A percentile compares a stretch with the other conserved stretches of the same genome.
These are phyloP conservation scores for Xylariaceae sp. DNA, from an alignment of 2,329 filamentous ascomycete species.

Conservation along the genomic window DNA sequence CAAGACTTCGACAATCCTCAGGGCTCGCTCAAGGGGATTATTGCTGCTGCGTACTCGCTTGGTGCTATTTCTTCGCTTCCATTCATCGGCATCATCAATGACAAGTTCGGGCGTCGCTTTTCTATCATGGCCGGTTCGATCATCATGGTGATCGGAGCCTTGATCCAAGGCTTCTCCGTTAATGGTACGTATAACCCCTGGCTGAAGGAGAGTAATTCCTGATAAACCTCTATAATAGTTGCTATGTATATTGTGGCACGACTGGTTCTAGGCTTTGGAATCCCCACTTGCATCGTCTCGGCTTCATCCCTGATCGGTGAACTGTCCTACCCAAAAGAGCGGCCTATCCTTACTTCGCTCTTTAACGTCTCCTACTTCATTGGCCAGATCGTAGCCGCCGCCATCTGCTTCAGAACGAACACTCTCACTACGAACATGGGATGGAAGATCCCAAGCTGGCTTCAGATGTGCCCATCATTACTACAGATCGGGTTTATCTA, in stretches of 20 bases:
- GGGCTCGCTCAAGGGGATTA: conserved; percentile 53
- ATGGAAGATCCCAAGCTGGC: conserved; percentile 50
- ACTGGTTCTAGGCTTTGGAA: conserved; percentile 62
- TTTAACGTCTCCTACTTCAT: conserved; percentile 63
- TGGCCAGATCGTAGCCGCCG: conserved; percentile 53
- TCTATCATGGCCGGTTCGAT: conserved; percentile 58
- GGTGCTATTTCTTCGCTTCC: conserved; percentile 62
- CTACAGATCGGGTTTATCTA: conserved; percentile 45
- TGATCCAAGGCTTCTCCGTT: conserved; percentile 56
- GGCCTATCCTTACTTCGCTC: conserved; percentile 59
- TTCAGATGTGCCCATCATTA: conserved; percentile 50
- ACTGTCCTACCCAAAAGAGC: conserved; percentile 62
- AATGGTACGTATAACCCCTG: conserved; percentile 42
- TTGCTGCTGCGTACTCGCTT: conserved; percentile 61
- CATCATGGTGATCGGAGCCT: conserved; percentile 56
- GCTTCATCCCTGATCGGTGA: conserved; percentile 63
- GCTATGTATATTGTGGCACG: conserved; percentile 63
- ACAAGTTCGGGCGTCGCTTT: conserved; percentile 57
- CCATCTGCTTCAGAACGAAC: conserved; percentile 54
- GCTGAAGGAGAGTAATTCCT: not conserved
- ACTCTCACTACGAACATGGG: conserved; percentile 42
- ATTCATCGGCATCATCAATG: conserved; percentile 58
- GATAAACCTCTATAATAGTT: conserved; percentile 21
- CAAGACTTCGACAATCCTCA: conserved; percentile 45
- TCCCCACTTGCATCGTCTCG: conserved; percentile 61